phyloP scores from a whole-genome alignment of 1,284 basidiomycete species.

The Boletus smithii region DNA sequence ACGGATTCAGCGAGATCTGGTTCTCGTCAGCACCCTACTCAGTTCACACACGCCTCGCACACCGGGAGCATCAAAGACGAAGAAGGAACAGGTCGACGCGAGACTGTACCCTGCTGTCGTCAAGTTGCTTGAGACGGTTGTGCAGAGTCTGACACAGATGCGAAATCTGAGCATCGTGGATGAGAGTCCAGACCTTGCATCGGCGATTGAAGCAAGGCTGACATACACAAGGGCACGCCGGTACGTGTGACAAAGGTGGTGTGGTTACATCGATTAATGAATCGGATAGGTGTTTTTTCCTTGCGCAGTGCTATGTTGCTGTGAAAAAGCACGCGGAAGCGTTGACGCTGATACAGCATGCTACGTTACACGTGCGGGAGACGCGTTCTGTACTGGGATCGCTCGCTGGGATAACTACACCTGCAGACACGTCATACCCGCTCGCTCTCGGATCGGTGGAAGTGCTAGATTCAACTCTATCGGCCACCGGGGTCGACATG shows the following conservation, averaged over 20 bases:
- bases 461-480: slow-evolving; percentile 49
- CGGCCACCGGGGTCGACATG: slow-evolving; percentile 49
- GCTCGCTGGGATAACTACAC: slow-evolving; percentile 40
- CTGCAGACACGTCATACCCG: slow-evolving; percentile 50
- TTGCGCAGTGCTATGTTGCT: slow-evolving; percentile 67
- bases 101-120: slow-evolving; percentile 80
- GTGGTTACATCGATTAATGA: slow-evolving; percentile 1
- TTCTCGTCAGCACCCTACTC: slow-evolving; percentile 70
- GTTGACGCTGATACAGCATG: slow-evolving; percentile 65
- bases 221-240: slow-evolving; percentile 73
- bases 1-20: slow-evolving; percentile 83
- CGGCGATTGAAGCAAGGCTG: slow-evolving; percentile 72
- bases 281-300: slow-evolving; percentile 57
- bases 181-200: slow-evolving; percentile 77
- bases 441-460: slow-evolving; percentile 46
- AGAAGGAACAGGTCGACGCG: slow-evolving; percentile 55
- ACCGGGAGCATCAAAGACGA: slow-evolving; percentile 38
- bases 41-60: slow-evolving; percentile 36
- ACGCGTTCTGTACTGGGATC: slow-evolving; percentile 49
- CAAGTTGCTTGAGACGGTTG: slow-evolving; percentile 81
- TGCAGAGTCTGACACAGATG: slow-evolving; percentile 83
- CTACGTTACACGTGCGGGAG: slow-evolving; percentile 68
- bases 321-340: slow-evolving; percentile 71
- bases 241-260: slow-evolving; percentile 39
- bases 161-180: slow-evolving; percentile 81